Conservation (phyloP, 1,284 basidiomycete species). For the Cerrena zonata region DNA sequence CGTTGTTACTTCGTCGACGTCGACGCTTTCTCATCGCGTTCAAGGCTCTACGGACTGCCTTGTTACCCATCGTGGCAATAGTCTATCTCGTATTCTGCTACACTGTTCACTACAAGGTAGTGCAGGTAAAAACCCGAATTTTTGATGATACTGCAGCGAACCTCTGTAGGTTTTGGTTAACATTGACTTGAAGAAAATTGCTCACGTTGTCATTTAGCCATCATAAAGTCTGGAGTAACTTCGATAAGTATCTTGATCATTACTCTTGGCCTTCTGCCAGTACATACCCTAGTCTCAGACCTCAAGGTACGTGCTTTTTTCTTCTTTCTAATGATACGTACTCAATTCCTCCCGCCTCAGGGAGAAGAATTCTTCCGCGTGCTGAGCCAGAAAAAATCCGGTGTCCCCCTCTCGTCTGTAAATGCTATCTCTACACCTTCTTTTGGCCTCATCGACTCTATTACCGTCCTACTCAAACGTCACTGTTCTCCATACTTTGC, state of each 20-base stretch:
- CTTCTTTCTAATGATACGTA: neutral
- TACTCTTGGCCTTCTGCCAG: conserved; percentile 2
- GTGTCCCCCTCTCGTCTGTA: neutral
- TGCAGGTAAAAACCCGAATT: neutral
- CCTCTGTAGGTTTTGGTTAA: neutral
- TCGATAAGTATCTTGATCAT: conserved; percentile 8
- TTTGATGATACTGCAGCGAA: neutral
- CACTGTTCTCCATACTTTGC: conserved; percentile 4
- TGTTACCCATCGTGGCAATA: conserved; percentile 2
- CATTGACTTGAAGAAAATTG: neutral
- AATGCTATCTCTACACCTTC: conserved; percentile 3
- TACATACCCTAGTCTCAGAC: conserved; percentile 2
- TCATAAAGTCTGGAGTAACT: conserved; percentile 7
- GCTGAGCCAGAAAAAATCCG: neutral
- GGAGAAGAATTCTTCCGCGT: conserved; percentile 6
- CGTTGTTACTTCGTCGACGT: neutral
- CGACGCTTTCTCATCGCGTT: neutral
- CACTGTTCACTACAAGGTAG: neutral
- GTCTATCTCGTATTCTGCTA: conserved; percentile 7
- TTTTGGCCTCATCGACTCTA: conserved; percentile 2
- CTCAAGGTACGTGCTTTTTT: neutral
- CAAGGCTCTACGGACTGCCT: neutral
- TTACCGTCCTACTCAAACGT: neutral
- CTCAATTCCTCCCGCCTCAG: neutral
- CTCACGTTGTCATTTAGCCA: neutral